Conservation (phyloP, 331 rosid genomes). For the Phaseolus coccineus region DNA sequence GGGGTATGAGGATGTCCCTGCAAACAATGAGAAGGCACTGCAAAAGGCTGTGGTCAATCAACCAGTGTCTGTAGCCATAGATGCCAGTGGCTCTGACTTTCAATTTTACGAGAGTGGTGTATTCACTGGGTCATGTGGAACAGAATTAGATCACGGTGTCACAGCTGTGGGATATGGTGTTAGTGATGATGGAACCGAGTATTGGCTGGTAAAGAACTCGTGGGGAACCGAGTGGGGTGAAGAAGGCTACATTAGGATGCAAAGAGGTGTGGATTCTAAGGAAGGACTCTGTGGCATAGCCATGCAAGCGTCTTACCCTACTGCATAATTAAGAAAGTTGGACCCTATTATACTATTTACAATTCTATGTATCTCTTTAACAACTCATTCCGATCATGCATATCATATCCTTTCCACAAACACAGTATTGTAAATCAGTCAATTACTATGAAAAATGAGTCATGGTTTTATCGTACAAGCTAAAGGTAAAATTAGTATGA, state of each 20-base stretch:
- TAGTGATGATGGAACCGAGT: no score
- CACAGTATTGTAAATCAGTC: neutral
- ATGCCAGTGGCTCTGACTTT: no score
- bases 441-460: neutral
- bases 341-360: neutral
- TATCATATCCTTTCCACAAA: neutral
- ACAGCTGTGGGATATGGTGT: no score
- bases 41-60: no score
- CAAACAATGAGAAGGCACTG: neutral
- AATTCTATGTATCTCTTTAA: neutral
- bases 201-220: no score
- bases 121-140: slow-evolving; percentile 52
- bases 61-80: no score
- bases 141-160: no score
- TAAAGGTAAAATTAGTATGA: neutral
- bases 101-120: no score
- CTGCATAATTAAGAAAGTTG: slow-evolving; percentile 3
- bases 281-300: slow-evolving; percentile 63
- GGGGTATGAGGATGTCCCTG: slow-evolving; percentile 56
- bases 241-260: slow-evolving; percentile 52
- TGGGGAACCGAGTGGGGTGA: no score
- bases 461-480: no score
- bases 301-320: slow-evolving; percentile 50
- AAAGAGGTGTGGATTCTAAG: slow-evolving; percentile 48
- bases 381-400: neutral